A percentile compares a stretch with the other conserved stretches of the same genome.
Conservation (phyloP, 2,329 filamentous ascomycete species). For the Aspergillus sp. region DNA sequence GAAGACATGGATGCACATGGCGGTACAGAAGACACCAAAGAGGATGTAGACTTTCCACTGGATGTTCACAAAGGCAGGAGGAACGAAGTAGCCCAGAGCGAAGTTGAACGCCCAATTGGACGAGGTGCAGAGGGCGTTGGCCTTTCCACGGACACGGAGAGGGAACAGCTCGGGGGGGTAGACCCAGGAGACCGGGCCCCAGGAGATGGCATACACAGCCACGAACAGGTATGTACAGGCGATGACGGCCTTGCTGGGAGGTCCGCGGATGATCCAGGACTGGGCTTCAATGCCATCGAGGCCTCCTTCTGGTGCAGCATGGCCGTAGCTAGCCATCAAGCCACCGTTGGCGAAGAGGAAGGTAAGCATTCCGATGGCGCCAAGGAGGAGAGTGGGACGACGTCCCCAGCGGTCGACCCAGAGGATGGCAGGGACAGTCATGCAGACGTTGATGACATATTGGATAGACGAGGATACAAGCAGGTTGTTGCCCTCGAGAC, state of each 20-base stretch:
- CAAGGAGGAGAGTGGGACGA: slow-evolving; percentile 67
- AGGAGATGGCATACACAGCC: slow-evolving; percentile 68
- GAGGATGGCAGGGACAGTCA: slow-evolving; percentile 77
- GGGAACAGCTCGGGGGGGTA: slow-evolving; percentile 68
- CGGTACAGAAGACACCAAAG: slow-evolving; percentile 73
- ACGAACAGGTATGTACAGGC: slow-evolving; percentile 76
- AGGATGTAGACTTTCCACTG: slow-evolving; percentile 70
- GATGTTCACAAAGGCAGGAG: slow-evolving; percentile 61
- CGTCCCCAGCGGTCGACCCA: slow-evolving; percentile 78
- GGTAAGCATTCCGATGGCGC: slow-evolving; percentile 65
- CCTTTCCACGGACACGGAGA: slow-evolving; percentile 65
- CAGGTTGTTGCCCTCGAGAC: slow-evolving; percentile 61
- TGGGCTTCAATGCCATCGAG: slow-evolving; percentile 38
- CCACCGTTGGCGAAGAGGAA: slow-evolving; percentile 50
- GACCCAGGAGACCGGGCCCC: slow-evolving; percentile 63
- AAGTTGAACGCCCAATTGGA: slow-evolving; percentile 69
- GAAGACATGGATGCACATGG: slow-evolving; percentile 67
- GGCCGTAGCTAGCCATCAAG: slow-evolving; percentile 45
- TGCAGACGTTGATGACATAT: slow-evolving; percentile 78
- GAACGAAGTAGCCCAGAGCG: slow-evolving; percentile 59
- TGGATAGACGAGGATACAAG: slow-evolving; percentile 72
- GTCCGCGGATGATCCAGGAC: slow-evolving; percentile 44
- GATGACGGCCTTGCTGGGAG: slow-evolving; percentile 67
- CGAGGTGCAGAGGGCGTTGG: slow-evolving; percentile 63
- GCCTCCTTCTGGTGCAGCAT: slow-evolving; percentile 47